Conservation (phyloP, 1,139 yeast genomes). For the Suhomyces anneliseae region DNA sequence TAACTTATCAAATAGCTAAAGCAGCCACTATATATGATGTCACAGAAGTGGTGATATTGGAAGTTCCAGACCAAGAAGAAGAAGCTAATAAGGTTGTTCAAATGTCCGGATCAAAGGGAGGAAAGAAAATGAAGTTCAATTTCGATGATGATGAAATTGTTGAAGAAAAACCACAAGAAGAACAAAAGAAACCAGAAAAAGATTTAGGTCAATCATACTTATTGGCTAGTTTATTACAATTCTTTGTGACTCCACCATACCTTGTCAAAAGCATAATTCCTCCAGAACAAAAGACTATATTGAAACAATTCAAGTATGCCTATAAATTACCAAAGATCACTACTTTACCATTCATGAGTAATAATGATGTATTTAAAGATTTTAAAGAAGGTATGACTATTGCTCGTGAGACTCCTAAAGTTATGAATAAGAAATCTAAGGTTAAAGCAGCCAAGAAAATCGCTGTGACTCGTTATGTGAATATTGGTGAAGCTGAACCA, state of each 20-base stretch:
- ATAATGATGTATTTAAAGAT: conserved; percentile 35
- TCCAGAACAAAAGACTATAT: conserved; percentile 26
- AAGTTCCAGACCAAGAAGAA: conserved; percentile 34
- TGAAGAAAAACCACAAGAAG: conserved; percentile 6
- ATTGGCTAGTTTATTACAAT: conserved; percentile 74
- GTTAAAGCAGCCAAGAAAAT: conserved; percentile 51
- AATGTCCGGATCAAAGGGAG: conserved; percentile 27
- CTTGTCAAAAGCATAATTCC: conserved; percentile 62
- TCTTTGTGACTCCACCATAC: conserved; percentile 84
- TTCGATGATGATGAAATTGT: conserved; percentile 30
- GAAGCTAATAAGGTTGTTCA: conserved; percentile 19
- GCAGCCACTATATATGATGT: conserved; percentile 69
- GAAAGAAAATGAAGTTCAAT: conserved; percentile 37
- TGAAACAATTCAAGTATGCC: conserved; percentile 60
- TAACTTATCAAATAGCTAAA: conserved; percentile 77
- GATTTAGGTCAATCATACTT: conserved; percentile 42
- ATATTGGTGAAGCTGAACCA: conserved; percentile 62
- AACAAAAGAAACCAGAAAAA: conserved; percentile 20
- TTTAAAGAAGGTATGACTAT: conserved; percentile 74
- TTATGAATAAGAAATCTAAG: conserved; percentile 34
- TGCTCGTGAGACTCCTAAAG: conserved; percentile 48
- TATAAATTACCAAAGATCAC: conserved; percentile 68
- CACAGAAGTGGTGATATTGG: conserved; percentile 70
- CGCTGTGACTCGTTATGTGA: conserved; percentile 68
- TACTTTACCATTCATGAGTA: conserved; percentile 71